Conservation (phyloP, 768 basidiomycete genomes). For the Tremella fuciformis region DNA sequence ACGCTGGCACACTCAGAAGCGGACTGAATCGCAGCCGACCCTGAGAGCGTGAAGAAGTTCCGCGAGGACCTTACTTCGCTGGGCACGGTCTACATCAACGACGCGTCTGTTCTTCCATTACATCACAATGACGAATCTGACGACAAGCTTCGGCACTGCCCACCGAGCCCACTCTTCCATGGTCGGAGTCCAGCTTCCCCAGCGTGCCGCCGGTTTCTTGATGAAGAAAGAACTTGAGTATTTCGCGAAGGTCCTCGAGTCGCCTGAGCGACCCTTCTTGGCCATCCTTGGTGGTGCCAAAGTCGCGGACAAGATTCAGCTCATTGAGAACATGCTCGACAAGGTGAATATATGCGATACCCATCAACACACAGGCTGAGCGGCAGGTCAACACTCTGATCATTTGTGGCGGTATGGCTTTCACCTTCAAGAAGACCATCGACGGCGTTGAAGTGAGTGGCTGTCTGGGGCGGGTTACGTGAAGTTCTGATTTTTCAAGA, state of each 20-base stretch:
- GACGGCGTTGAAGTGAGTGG: constrained; percentile 65
- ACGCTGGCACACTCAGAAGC: neutral
- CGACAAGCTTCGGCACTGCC: constrained; percentile 75
- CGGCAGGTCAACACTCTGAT: constrained; percentile 85
- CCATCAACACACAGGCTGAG: neutral
- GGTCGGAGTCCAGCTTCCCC: constrained; percentile 90
- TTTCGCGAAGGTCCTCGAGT: constrained; percentile 96
- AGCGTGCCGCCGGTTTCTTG: constrained; percentile 90
- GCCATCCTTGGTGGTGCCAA: constrained; percentile 98
- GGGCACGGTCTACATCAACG: constrained; percentile 96
- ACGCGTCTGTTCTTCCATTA: constrained; percentile 58
- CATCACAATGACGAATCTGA: neutral
- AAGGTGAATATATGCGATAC: constrained; percentile 60
- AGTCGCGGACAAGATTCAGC: constrained; percentile 96
- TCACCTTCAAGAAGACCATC: constrained; percentile 96
- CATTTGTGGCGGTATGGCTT: constrained; percentile 97
- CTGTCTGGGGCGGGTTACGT: neutral
- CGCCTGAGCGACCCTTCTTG: constrained; percentile 90
- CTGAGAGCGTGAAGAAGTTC: constrained; percentile 75
- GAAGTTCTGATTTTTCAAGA: constrained; percentile 56
- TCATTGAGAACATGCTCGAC: constrained; percentile 98
- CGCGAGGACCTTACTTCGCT: constrained; percentile 81
- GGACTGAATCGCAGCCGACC: constrained; percentile 58
- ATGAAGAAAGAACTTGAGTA: constrained; percentile 99
- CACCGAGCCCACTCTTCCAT: constrained; percentile 98